phyloP scores from a whole-genome alignment of 495 filamentous ascomycete genomes.

The Lasiosphaeria ovina region DNA sequence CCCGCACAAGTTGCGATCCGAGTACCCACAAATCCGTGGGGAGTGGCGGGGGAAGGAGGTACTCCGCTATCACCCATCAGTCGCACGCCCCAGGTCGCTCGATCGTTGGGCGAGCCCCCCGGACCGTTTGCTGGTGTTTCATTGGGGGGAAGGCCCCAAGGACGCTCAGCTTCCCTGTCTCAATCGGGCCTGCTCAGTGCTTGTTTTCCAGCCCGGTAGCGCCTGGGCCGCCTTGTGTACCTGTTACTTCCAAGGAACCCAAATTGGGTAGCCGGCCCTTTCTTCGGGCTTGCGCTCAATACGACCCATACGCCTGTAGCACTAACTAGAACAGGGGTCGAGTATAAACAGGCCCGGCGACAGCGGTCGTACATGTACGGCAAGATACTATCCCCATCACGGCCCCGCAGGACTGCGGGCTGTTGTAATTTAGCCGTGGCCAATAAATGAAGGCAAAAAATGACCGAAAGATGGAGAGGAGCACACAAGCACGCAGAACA shows the following conservation, averaged over 20 bases:
- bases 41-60: conserved; percentile 14
- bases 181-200: conserved; percentile 37
- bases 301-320: background rate
- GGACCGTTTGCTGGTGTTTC: conserved; percentile 26
- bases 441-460: conserved; percentile 30
- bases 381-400: conserved; percentile 17
- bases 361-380: conserved; percentile 14
- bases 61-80: conserved; percentile 20
- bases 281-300: conserved; percentile 10
- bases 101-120: conserved; percentile 3
- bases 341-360: conserved; percentile 1
- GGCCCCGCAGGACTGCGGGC: conserved; percentile 19
- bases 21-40: conserved; percentile 12
- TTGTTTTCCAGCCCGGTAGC: conserved; percentile 18
- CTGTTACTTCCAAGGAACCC: conserved; percentile 3
- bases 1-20: conserved; percentile 10
- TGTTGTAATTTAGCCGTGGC: conserved; percentile 41
- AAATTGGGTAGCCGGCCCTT: conserved; percentile 17
- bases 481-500: too few relatives aligned
- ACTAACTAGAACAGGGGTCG: background rate
- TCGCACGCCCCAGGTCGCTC: conserved; percentile 1
- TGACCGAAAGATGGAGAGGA: conserved; percentile 20
- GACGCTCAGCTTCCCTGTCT: conserved; percentile 22
- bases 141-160: conserved; percentile 23
- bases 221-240: conserved; percentile 14